Evolutionary conservation across 768 basidiomycete species (phyloP).

Genomic region (Leucogyrophana mollusca): DNA sequence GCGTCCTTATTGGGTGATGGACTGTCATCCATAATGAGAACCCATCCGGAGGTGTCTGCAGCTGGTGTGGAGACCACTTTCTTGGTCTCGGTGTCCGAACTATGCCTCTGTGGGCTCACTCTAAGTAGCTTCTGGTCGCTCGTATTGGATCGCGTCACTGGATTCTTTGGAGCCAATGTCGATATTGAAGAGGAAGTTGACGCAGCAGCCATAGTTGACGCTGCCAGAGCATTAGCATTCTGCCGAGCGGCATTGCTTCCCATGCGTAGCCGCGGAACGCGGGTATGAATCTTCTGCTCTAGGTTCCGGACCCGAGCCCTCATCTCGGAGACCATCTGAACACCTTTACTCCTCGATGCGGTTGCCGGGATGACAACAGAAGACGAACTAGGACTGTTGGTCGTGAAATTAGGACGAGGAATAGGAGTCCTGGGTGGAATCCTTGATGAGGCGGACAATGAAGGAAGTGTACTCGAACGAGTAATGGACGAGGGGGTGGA

Average conservation of each 20-base stretch:
- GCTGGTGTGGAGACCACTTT: slow-evolving; percentile 41
- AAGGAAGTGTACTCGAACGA: slow-evolving; percentile 59
- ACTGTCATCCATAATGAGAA: slow-evolving; percentile 86
- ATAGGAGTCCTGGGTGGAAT: slow-evolving; percentile 43
- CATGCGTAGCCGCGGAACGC: slow-evolving; percentile 82
- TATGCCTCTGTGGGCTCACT: slow-evolving; percentile 37
- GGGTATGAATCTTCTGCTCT: slow-evolving; percentile 85
- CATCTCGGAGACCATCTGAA: slow-evolving; percentile 93
- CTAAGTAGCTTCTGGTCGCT: slow-evolving; percentile 21
- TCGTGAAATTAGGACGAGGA: slow-evolving; percentile 35
- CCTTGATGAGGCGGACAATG: slow-evolving; percentile 47
- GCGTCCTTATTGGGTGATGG: slow-evolving; percentile 64
- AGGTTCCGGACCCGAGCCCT: slow-evolving; percentile 78
- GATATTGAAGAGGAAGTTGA: slow-evolving; percentile 38
- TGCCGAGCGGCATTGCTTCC: slow-evolving; percentile 66
- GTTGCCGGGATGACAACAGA: slow-evolving; percentile 35
- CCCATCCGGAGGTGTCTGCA: slow-evolving; percentile 78
- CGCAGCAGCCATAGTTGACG: slow-evolving; percentile 28
- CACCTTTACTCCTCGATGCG: slow-evolving; percentile 72
- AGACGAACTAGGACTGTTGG: slow-evolving; percentile 40
- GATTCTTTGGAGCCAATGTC: slow-evolving; percentile 19
- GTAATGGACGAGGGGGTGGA: slow-evolving; percentile 48
- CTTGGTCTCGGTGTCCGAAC: slow-evolving; percentile 42
- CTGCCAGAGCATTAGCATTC: slow-evolving; percentile 36
- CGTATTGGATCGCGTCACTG: slow-evolving; percentile 13